phyloP scores from a whole-genome alignment of 805 yeast species.

The Yamadazyma ubonensis region DNA sequence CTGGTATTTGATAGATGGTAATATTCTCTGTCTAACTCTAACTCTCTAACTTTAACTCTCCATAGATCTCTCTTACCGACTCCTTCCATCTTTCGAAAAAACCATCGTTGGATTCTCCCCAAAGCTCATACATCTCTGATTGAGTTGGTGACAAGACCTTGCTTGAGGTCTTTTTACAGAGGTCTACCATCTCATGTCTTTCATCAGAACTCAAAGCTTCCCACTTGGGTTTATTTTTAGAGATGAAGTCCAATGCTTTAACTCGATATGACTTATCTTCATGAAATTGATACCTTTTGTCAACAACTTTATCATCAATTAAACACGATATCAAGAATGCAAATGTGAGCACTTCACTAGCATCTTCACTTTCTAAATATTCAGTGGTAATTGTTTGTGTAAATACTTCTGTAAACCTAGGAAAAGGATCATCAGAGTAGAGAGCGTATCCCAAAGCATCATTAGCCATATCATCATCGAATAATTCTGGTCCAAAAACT shows the following conservation, averaged over 20 bases:
- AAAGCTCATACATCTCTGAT: conserved; percentile 4
- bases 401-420: conserved; percentile 2
- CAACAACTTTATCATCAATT: conserved; percentile 1
- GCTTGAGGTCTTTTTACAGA: background rate
- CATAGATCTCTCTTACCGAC: background rate
- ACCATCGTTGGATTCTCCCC: conserved; percentile 4
- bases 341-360: conserved; percentile 6
- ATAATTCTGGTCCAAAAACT: conserved; percentile 7
- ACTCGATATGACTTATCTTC: conserved; percentile 1
- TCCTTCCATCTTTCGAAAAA: background rate
- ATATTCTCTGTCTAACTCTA: too few species aligned
- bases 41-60: background rate
- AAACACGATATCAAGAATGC: conserved; percentile 3
- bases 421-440: background rate
- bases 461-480: conserved; percentile 10
- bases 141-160: background rate
- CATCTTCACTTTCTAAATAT: conserved; percentile 9
- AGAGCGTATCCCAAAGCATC: conserved; percentile 3
- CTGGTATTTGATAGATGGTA: too few species aligned
- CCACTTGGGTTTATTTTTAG: conserved; percentile 1
- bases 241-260: conserved; percentile 1
- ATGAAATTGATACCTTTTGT: background rate
- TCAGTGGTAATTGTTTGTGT: background rate
- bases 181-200: conserved; percentile 1
- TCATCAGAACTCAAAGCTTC: background rate